A percentile compares a stretch with the other conserved stretches of the same genome.
Evolutionary conservation across 441 rosid genomes (phyloP).

Genomic region (Mallotus repandus): DNA sequence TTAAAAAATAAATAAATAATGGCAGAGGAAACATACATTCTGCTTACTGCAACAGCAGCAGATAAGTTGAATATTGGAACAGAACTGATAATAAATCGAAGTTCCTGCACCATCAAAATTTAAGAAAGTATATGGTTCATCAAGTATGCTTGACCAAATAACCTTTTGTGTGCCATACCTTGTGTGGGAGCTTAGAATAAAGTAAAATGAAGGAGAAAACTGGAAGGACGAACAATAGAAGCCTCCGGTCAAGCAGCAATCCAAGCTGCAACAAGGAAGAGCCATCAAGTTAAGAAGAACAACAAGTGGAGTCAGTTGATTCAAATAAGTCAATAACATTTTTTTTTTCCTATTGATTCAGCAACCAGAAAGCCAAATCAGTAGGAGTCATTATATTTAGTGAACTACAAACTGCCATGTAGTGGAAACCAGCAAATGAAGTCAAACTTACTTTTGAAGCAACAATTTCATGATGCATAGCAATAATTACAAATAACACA

Average conservation of each 20-base stretch:
- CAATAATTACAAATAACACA: neutral
- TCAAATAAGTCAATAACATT: neutral
- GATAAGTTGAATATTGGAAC: slow-evolving; percentile 93
- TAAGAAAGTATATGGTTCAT: slow-evolving; percentile 7
- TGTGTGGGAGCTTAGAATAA: slow-evolving; percentile 97
- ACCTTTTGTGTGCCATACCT: slow-evolving; percentile 47
- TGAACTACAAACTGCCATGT: neutral
- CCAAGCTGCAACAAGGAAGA: slow-evolving; percentile 66
- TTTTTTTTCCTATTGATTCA: slow-evolving; percentile 3
- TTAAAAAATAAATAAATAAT: neutral
- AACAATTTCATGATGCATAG: neutral
- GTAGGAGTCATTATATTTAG: neutral
- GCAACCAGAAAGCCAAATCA: neutral
- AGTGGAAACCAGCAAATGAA: neutral
- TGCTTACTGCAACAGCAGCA: slow-evolving; percentile 86
- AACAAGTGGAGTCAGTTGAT: neutral
- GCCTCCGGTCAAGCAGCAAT: slow-evolving; percentile 71
- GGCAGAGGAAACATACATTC: slow-evolving; percentile 51
- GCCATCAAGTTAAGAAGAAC: neutral
- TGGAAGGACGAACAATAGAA: slow-evolving; percentile 58
- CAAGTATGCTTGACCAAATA: slow-evolving; percentile 20
- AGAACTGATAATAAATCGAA: slow-evolving; percentile 86
- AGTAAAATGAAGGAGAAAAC: slow-evolving; percentile 67
- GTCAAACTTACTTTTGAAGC: no score
- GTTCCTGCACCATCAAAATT: slow-evolving; percentile 60